Evolutionary conservation across 2,329 filamentous ascomycete genomes (phyloP).

Genomic region (Nothophaeocryptopus gaeumannii): DNA sequence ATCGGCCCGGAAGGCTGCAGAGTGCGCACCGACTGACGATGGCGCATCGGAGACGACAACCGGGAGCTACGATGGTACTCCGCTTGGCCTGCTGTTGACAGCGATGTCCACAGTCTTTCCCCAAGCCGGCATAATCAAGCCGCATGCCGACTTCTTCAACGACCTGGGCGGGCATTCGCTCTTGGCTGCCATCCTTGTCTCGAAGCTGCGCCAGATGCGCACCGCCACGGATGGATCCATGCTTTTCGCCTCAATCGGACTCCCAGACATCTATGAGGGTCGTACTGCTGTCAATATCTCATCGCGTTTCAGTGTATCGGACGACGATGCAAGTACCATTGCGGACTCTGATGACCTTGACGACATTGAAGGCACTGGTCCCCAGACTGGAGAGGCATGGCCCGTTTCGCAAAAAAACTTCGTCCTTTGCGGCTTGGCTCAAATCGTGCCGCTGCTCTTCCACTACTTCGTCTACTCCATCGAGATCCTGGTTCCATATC

Average conservation of each 20-base stretch:
- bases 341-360: conserved; percentile 9
- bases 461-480: conserved; percentile 25
- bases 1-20: conserved; percentile 16
- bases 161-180: conserved; percentile 75
- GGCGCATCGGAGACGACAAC: not conserved
- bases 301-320: conserved; percentile 13
- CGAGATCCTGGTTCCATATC: conserved; percentile 26
- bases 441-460: conserved; percentile 24
- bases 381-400: conserved; percentile 19
- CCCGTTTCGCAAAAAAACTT: conserved; percentile 21
- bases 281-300: conserved; percentile 23
- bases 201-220: conserved; percentile 17
- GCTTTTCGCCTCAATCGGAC: conserved; percentile 26
- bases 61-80: conserved; percentile 8
- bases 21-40: conserved; percentile 1
- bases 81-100: conserved; percentile 12
- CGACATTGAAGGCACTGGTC: conserved; percentile 17
- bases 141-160: conserved; percentile 62
- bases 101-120: conserved; percentile 44
- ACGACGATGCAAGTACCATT: conserved; percentile 13
- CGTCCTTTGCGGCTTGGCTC: conserved; percentile 24
- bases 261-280: conserved; percentile 28
- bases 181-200: conserved; percentile 50
- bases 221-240: conserved; percentile 10
- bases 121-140: conserved; percentile 38